A percentile compares a stretch with the other conserved stretches of the same genome.
Evolutionary conservation across 495 filamentous ascomycete species (phyloP).

Genomic region (Penicillium salamii): DNA sequence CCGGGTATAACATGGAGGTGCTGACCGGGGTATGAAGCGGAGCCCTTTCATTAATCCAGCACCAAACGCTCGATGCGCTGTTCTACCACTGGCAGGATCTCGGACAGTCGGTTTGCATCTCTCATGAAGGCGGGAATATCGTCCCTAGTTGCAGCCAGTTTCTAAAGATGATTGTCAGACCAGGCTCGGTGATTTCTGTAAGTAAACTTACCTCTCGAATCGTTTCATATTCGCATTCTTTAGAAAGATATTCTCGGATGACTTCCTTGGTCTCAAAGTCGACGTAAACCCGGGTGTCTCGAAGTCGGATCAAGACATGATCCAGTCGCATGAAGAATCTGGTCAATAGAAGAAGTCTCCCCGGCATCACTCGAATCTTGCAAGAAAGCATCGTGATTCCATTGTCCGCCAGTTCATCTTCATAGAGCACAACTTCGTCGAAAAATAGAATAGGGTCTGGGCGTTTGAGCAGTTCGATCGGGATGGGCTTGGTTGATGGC

Average conservation of each 20-base stretch:
- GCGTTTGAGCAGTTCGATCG: constrained; percentile 75
- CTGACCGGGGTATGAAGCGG: background rate
- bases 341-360: constrained; percentile 74
- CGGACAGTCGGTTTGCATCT: constrained; percentile 76
- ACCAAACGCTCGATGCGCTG: constrained; percentile 45
- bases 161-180: constrained; percentile 43
- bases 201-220: constrained; percentile 62
- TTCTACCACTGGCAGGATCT: constrained; percentile 70
- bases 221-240: constrained; percentile 74
- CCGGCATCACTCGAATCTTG: constrained; percentile 90
- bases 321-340: constrained; percentile 95
- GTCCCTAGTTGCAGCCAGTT: constrained; percentile 66
- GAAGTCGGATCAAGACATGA: constrained; percentile 77
- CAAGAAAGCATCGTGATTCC: constrained; percentile 83
- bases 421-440: constrained; percentile 92
- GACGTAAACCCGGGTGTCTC: constrained; percentile 89
- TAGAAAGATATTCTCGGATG: constrained; percentile 81
- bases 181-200: background rate
- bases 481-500: constrained; percentile 61
- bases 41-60: constrained; percentile 14
- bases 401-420: constrained; percentile 97
- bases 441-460: constrained; percentile 93
- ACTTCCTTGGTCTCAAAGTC: constrained; percentile 82
- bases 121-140: constrained; percentile 75
- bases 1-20: background rate